Conservation (phyloP, 768 basidiomycete genomes). For the Kwoniella newhampshirensis region DNA sequence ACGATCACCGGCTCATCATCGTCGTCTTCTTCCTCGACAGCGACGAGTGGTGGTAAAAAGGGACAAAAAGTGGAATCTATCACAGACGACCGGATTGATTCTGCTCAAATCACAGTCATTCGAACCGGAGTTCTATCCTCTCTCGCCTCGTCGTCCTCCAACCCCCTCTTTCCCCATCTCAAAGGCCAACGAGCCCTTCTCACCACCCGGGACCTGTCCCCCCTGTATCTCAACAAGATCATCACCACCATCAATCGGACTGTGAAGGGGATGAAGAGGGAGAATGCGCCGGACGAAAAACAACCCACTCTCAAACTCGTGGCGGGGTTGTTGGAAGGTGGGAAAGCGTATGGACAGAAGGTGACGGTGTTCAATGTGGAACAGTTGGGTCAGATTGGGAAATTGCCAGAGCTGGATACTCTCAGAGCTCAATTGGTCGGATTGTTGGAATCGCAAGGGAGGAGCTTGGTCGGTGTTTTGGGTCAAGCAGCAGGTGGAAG, state of each 20-base stretch:
- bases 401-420: conserved; percentile 73
- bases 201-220: conserved; percentile 44
- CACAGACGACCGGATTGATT: conserved; percentile 1
- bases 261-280: conserved; percentile 27
- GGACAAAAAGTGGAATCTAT: neutral
- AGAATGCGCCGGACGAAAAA: conserved; percentile 24
- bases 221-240: conserved; percentile 39
- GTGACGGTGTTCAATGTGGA: too few relatives aligned
- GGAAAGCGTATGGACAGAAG: conserved; percentile 63
- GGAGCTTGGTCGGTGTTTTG: conserved; percentile 70
- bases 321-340: conserved; percentile 75
- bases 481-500: conserved; percentile 68
- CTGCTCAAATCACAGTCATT: conserved; percentile 62
- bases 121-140: conserved; percentile 78
- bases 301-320: conserved; percentile 61
- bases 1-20: neutral
- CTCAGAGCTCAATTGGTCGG: conserved; percentile 82
- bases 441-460: conserved; percentile 70
- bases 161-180: conserved; percentile 7
- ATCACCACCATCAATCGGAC: conserved; percentile 33
- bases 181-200: conserved; percentile 46
- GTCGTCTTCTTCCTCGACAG: neutral
- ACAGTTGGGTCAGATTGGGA: conserved; percentile 65
- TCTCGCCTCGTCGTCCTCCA: conserved; percentile 59
- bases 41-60: neutral